phyloP scores from a whole-genome alignment of 2,329 filamentous ascomycete species.

The Westerdykella ornata region DNA sequence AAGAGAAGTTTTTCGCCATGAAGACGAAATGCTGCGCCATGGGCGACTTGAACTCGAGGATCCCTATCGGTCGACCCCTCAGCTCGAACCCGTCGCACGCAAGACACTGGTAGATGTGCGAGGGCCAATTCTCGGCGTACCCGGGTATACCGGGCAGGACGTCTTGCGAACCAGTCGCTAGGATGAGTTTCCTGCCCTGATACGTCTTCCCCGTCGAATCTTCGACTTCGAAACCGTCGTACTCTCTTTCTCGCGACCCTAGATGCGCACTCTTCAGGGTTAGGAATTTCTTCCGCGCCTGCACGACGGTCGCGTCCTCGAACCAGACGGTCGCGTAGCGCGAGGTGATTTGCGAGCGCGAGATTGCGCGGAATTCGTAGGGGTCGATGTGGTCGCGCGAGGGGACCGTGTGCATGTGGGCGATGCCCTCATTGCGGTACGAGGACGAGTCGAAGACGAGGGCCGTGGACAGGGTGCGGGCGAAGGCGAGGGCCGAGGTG shows the following conservation, averaged over 20 bases:
- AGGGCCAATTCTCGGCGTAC: constrained; percentile 49
- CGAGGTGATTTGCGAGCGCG: constrained; percentile 30
- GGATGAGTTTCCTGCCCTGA: constrained; percentile 48
- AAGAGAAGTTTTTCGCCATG: constrained; percentile 24
- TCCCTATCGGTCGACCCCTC: constrained; percentile 36
- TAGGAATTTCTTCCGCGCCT: constrained; percentile 16
- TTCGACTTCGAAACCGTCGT: constrained; percentile 33
- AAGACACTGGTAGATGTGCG: constrained; percentile 49
- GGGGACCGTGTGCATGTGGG: constrained; percentile 42
- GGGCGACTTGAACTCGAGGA: constrained; percentile 20
- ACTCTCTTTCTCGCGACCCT: constrained; percentile 5
- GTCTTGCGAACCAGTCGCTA: constrained; percentile 52
- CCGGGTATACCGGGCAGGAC: constrained; percentile 47
- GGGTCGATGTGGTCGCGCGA: constrained; percentile 26
- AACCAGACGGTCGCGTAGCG: constrained; percentile 36
- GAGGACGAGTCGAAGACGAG: constrained; percentile 40
- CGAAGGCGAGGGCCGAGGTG: constrained; percentile 35
- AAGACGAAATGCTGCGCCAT: constrained; percentile 18
- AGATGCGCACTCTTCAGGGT: constrained; percentile 6
- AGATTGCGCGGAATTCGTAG: constrained; percentile 23
- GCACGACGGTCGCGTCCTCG: constrained; percentile 18
- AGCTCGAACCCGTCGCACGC: constrained; percentile 58
- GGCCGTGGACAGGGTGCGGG: constrained; percentile 36
- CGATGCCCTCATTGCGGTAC: constrained; percentile 40
- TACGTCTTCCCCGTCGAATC: constrained; percentile 43